These are phyloP conservation scores for Calonectria pseudoreteaudii DNA, from an alignment of 2,329 filamentous ascomycete genomes.

Conservation along the genomic window DNA sequence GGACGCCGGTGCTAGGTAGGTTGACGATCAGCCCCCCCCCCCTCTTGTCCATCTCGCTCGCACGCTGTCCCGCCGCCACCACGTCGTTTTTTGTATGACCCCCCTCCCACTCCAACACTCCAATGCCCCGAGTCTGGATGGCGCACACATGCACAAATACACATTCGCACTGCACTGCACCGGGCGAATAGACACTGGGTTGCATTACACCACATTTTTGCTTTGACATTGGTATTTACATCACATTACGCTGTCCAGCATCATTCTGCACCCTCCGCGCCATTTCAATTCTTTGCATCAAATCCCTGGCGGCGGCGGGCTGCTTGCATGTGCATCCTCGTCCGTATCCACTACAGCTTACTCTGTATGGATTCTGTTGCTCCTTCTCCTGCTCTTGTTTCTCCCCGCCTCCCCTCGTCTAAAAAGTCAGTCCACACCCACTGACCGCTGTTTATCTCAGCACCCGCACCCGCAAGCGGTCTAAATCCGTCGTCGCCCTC, in stretches of 20 bases:
- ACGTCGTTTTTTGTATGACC: background rate
- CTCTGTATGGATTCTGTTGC: slow-evolving; percentile 29
- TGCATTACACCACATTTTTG: background rate
- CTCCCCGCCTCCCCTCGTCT: slow-evolving; percentile 29
- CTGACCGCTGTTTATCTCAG: slow-evolving; percentile 46
- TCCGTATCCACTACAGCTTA: slow-evolving; percentile 33
- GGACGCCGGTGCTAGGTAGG: slow-evolving; percentile 42
- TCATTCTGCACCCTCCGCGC: background rate
- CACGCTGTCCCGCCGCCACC: background rate
- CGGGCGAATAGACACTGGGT: no score
- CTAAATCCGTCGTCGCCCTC: slow-evolving; percentile 65
- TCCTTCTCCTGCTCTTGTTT: slow-evolving; percentile 19
- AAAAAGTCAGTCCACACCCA: slow-evolving; percentile 43
- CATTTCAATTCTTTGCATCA: slow-evolving; percentile 17
- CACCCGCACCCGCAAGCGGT: slow-evolving; percentile 60
- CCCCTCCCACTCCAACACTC: background rate
- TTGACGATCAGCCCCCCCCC: slow-evolving; percentile 2
- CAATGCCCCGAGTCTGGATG: background rate
- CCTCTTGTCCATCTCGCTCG: background rate
- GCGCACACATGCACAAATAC: background rate
- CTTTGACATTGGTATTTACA: background rate
- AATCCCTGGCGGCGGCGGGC: slow-evolving; percentile 17
- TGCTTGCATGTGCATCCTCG: slow-evolving; percentile 24
- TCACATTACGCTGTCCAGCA: slow-evolving; percentile 3
- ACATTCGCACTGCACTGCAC: background rate